Conservation (phyloP, 2,329 filamentous ascomycete species). For the Claviceps humidiphila region DNA sequence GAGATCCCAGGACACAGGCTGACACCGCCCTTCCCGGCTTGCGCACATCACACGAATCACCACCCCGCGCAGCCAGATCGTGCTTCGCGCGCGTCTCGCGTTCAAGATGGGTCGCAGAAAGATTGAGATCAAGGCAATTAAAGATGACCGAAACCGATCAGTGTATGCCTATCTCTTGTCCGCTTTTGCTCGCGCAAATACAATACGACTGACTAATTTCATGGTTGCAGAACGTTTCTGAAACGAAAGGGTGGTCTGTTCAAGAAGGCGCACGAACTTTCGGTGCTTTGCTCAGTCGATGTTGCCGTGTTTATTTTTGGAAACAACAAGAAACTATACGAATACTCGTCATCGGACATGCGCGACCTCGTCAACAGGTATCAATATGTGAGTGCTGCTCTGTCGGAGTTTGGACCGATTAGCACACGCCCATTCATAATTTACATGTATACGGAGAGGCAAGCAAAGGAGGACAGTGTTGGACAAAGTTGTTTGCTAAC, state of each 20-base stretch:
- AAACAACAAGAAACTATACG: slow-evolving; percentile 97
- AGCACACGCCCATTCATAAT: no score
- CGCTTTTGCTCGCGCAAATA: neutral
- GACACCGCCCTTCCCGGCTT: neutral
- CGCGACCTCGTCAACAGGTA: slow-evolving; percentile 78
- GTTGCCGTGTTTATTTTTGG: slow-evolving; percentile 98
- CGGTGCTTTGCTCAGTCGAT: slow-evolving; percentile 94
- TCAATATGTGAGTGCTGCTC: slow-evolving; percentile 62
- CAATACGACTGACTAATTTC: neutral
- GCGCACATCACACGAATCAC: slow-evolving; percentile 4
- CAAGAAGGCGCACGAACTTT: slow-evolving; percentile 98
- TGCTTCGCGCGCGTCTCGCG: slow-evolving; percentile 5
- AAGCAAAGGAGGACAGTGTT: no score
- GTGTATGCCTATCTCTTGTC: slow-evolving; percentile 55
- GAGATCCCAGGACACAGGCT: neutral
- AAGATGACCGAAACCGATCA: slow-evolving; percentile 93
- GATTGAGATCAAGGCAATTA: slow-evolving; percentile 99
- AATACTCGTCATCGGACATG: slow-evolving; percentile 93
- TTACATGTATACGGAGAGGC: no score
- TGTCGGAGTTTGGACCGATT: neutral
- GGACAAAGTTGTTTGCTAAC: neutral
- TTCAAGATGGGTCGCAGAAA: slow-evolving; percentile 82
- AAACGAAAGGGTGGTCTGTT: slow-evolving; percentile 98
- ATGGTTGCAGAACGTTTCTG: slow-evolving; percentile 64
- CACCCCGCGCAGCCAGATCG: slow-evolving; percentile 2